Base-by-base conservation (phyloP, 2,329 filamentous ascomycete genomes). In the Fusarium aywerte region DNA sequence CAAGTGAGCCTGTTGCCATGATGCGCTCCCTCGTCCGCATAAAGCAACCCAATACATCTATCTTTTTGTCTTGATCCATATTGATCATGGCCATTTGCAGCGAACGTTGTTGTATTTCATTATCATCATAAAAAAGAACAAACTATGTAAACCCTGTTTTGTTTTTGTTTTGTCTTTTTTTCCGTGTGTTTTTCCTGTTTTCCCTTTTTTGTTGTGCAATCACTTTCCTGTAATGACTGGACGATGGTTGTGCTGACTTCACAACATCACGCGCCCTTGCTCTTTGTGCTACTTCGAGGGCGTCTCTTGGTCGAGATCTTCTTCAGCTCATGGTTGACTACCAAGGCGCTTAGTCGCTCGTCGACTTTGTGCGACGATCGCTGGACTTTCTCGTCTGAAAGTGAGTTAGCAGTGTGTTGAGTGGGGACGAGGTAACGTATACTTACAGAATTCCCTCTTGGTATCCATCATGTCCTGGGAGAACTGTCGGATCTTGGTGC, bases 301-400 rank as follows among this genome's bases (percentile, higher is more conserved):
- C 23, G 69, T 60, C 40, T 77, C 72, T 65, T 74, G 40, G 78
- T 75, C 44, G 76, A 77, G 58, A 80, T 73, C 68, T 79, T 80
- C 71, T 80, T 79, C 21, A 80, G 50, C 67, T 80, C 78, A 53
- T 80, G 78, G 50, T 77, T 75, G 20, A 80, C 74, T 31, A 80
- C 77, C 40, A 80, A 71, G 31, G 70, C 69, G 54, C 73, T 73
- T 16, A 80, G 67, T 51, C 79, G 73, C 45, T 71, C 65, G 53
- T 79, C 78, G 48, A 75, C 72, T 27, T 76, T 75, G 42, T 72
- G 58, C 27, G 71, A 62, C 7, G 78, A 78, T 21, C 69, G 61
- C 58, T 79, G 74, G 25, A 80, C 51, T 31, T 62, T 67, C 50
- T 75, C 73, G 45, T 78, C 78, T 80, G 43, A 27, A 16, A 5